A percentile compares a stretch with the other conserved stretches of the same genome.
Conservation (phyloP, 2,329 filamentous ascomycete genomes). For the Sclerotinia sclerotiorum region DNA sequence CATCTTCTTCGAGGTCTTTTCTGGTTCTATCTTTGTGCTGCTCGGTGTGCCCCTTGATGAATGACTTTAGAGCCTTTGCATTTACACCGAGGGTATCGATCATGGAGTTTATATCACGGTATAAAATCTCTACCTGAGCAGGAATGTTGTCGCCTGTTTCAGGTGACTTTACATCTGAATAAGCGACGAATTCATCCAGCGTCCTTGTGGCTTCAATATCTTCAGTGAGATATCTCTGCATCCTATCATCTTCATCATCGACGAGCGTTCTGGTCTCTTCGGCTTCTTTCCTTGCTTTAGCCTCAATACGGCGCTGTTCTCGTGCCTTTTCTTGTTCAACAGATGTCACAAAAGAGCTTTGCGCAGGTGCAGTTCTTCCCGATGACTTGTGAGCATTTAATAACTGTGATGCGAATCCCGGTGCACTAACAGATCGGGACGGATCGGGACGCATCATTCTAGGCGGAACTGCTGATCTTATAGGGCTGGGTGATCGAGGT, state of each 20-base stretch:
- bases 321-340: constrained; percentile 36
- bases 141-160: constrained; percentile 53
- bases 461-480: constrained; percentile 58
- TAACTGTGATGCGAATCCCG: constrained; percentile 57
- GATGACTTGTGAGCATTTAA: constrained; percentile 49
- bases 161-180: constrained; percentile 54
- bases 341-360: constrained; percentile 32
- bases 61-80: constrained; percentile 57
- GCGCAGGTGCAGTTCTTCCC: constrained; percentile 50
- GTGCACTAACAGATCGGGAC: constrained; percentile 59
- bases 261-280: constrained; percentile 58
- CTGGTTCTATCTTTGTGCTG: constrained; percentile 56
- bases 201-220: constrained; percentile 60
- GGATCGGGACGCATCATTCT: constrained; percentile 51
- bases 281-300: constrained; percentile 55
- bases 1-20: constrained; percentile 66
- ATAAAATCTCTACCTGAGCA: constrained; percentile 65
- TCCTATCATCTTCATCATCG: constrained; percentile 68
- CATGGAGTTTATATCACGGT: constrained; percentile 88
- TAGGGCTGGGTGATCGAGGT: constrained; percentile 71
- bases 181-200: constrained; percentile 67
- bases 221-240: constrained; percentile 62
- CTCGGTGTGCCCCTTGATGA: constrained; percentile 66
- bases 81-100: constrained; percentile 90
- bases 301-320: constrained; percentile 36